Base-by-base conservation (phyloP, 192 early-diverging fungal genomes). In the Glomus cerebriforme region DNA sequence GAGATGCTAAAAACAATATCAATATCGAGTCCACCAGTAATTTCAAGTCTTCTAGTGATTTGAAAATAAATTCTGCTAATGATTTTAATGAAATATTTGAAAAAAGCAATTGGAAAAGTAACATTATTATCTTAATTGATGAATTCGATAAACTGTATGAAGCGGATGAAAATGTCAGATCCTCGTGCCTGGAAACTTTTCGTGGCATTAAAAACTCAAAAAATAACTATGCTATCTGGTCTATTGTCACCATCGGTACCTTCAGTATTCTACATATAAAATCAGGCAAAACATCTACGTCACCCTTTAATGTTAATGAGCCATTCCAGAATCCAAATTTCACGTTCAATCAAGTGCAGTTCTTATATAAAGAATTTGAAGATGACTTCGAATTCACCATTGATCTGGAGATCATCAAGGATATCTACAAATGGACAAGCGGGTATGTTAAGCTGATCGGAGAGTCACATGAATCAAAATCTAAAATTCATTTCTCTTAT, bases 361-460 rank as follows among this genome's bases (percentile, higher is more conserved):
- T 1, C 15, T 27, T 79, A 37, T 79, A 59, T 47, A 39, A 37
- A 15, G 68, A 72, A 26, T 79, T 62, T 71, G 78, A 9, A 22
- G 31, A 31, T 31, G 49, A 79, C 0, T 24, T 19, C 6, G 37
- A 63, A 0, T 63, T 80, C 7, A 73, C 37, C 7, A 80, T 83
- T 49, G 82, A 73, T n/a, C 26, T 22, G 22, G 58, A 69, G 24
- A 64, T 83, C 37, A 66, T 83, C n/a, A 59, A 80, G n/a, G 75
- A 78, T 39, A 83, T 83, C 29, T 83, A 79, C 59, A 15, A 4
- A 15, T 34, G 67, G 63, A 72, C 82, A 17, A 80, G 71, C 64
- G 79, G 82, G 79, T 83, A 77, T 72, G 75, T 76, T 47, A 80
- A 75, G 43, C 54, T 62, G 58, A 32, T 59, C 22, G 19, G 39